Percentiles rank a stretch among this genome's conserved stretches.
phyloP scores from a whole-genome alignment of 2,329 filamentous ascomycete species.

The Cryoendolithus antarcticus region DNA sequence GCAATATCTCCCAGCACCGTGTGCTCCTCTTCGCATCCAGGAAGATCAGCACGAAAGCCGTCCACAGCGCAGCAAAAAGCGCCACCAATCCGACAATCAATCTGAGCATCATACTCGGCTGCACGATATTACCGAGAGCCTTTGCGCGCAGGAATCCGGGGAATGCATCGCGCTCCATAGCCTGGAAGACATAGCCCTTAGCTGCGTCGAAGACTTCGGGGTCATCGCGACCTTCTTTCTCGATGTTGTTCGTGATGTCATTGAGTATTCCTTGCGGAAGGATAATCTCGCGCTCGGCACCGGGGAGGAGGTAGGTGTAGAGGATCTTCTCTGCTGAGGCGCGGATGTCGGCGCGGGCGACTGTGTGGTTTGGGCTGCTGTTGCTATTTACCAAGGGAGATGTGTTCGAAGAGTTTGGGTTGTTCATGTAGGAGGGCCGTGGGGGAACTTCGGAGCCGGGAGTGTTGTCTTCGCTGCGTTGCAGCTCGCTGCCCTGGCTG shows the following conservation, averaged over 20 bases:
- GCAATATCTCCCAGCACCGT: slow-evolving; percentile 81
- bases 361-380: slow-evolving; percentile 69
- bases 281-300: slow-evolving; percentile 93
- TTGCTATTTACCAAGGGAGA: slow-evolving; percentile 48
- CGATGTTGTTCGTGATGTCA: slow-evolving; percentile 76
- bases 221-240: slow-evolving; percentile 83
- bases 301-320: slow-evolving; percentile 91
- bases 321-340: slow-evolving; percentile 95
- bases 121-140: slow-evolving; percentile 89
- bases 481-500: slow-evolving; percentile 28
- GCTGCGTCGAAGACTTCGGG: slow-evolving; percentile 94
- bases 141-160: slow-evolving; percentile 92
- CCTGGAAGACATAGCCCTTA: slow-evolving; percentile 98
- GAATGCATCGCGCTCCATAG: slow-evolving; percentile 99
- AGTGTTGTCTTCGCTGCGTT: slow-evolving; percentile 16
- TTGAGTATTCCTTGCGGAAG: slow-evolving; percentile 77
- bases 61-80: slow-evolving; percentile 90
- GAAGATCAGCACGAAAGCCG: slow-evolving; percentile 86
- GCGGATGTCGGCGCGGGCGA: slow-evolving; percentile 79
- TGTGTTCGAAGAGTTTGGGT: slow-evolving; percentile 32
- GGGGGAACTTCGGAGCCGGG: slow-evolving; percentile 32
- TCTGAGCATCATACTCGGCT: slow-evolving; percentile 73
- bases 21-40: slow-evolving; percentile 59
- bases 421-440: slow-evolving; percentile 48
- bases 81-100: slow-evolving; percentile 73